Percentiles rank a stretch among this genome's conserved stretches.
phyloP scores from a whole-genome alignment of 148 eudicot genomes.

The Amaranthus palmeri region DNA sequence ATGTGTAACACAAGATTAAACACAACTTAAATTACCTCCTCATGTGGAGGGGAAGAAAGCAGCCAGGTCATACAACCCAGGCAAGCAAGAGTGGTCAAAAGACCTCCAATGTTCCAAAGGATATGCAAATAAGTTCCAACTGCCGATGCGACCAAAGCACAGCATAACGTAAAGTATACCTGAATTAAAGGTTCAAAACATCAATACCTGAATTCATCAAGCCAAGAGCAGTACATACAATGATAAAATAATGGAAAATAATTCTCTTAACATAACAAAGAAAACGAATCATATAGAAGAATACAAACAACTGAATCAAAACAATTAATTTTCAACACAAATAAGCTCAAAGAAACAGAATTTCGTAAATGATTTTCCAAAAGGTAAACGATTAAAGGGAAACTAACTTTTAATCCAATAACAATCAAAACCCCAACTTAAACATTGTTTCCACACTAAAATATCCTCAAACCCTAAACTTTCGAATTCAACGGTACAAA shows the following conservation, averaged over 20 bases:
- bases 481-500: background rate
- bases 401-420: background rate
- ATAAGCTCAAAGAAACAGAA: no score
- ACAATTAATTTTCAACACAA: background rate
- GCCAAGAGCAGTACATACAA: no score
- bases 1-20: background rate
- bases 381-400: no score
- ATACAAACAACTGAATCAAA: background rate
- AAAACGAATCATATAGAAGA: background rate
- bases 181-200: conserved; percentile 21
- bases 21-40: conserved; percentile 46
- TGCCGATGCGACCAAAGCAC: conserved; percentile 76
- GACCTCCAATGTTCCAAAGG: conserved; percentile 82
- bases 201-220: no score
- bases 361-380: no score
- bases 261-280: background rate
- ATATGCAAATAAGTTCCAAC: conserved; percentile 80
- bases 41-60: conserved; percentile 37
- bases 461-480: background rate
- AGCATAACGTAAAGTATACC: conserved; percentile 87
- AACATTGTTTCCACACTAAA: no score
- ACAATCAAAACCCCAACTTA: background rate
- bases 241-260: background rate
- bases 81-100: conserved; percentile 67
- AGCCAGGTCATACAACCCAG: conserved; percentile 67